These are phyloP conservation scores for Mycena leptocephala DNA, from an alignment of 768 basidiomycete genomes.

Conservation along the genomic window DNA sequence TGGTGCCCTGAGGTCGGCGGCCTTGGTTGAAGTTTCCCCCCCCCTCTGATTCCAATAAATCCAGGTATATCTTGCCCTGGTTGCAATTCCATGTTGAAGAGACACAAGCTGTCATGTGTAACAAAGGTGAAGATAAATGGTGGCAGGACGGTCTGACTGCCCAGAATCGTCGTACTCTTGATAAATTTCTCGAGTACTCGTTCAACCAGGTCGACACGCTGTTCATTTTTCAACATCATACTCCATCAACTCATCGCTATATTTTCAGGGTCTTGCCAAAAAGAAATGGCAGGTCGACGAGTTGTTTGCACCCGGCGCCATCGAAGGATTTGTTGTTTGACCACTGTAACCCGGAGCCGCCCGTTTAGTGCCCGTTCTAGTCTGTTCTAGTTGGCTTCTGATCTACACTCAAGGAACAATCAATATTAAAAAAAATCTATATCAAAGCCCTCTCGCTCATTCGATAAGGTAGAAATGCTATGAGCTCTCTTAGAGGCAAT, in stretches of 20 bases:
- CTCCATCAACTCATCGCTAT: neutral
- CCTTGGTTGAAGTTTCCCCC: neutral
- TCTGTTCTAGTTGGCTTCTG: neutral
- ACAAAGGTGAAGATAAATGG: slow-evolving; percentile 24
- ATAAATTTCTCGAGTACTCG: slow-evolving; percentile 35
- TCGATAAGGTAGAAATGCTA: too few relatives aligned
- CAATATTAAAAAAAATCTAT: neutral
- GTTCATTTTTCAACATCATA: neutral
- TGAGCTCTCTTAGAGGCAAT: too few relatives aligned
- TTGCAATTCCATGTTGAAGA: slow-evolving; percentile 31
- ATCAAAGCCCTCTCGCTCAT: too few relatives aligned
- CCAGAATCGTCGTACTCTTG: slow-evolving; percentile 27
- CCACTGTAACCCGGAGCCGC: too few relatives aligned
- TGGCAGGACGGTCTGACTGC: slow-evolving; percentile 32
- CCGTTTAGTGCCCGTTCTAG: neutral
- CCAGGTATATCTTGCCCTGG: slow-evolving; percentile 22
- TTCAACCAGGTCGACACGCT: slow-evolving; percentile 20
- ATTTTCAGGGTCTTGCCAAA: slow-evolving; percentile 26
- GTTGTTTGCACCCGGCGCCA: slow-evolving; percentile 10
- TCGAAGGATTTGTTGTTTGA: slow-evolving; percentile 23
- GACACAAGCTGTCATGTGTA: slow-evolving; percentile 25
- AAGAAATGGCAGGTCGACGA: slow-evolving; percentile 30
- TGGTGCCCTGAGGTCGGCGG: slow-evolving; percentile 18
- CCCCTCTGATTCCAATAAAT: neutral
- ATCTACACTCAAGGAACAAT: neutral